These are phyloP conservation scores for Teratosphaeria gauchensis DNA, from an alignment of 2,329 filamentous ascomycete species.

Conservation along the genomic window DNA sequence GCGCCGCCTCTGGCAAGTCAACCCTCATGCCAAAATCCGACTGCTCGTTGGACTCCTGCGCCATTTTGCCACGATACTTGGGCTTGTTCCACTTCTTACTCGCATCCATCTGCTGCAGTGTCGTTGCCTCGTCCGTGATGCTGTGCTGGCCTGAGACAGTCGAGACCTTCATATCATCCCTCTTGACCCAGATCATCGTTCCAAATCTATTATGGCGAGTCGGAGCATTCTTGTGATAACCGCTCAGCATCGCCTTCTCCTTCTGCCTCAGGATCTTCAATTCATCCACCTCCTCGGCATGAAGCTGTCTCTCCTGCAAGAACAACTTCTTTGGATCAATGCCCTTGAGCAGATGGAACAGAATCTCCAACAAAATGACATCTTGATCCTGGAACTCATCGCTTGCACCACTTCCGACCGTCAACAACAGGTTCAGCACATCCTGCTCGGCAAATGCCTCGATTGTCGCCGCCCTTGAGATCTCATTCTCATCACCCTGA, in stretches of 20 bases:
- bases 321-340: constrained; percentile 78
- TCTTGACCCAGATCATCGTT: constrained; percentile 93
- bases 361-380: constrained; percentile 76
- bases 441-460: constrained; percentile 86
- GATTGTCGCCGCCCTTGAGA: constrained; percentile 78
- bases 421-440: constrained; percentile 75
- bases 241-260: constrained; percentile 72
- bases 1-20: constrained; percentile 62
- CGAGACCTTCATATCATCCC: constrained; percentile 72
- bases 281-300: constrained; percentile 60
- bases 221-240: constrained; percentile 67
- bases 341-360: constrained; percentile 89
- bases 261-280: constrained; percentile 66
- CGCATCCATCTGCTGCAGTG: constrained; percentile 80
- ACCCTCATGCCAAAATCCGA: constrained; percentile 69
- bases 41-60: constrained; percentile 35
- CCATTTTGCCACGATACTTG: constrained; percentile 39
- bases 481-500: constrained; percentile 81
- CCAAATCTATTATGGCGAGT: constrained; percentile 90
- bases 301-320: constrained; percentile 65
- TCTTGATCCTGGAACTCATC: constrained; percentile 89
- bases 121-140: constrained; percentile 60
- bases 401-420: constrained; percentile 82
- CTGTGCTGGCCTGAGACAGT: constrained; percentile 84
- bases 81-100: constrained; percentile 86